Percentiles rank a stretch among this genome's conserved stretches.
These are phyloP conservation scores for Chaetomium sp. DNA, from an alignment of 2,329 filamentous ascomycete species.

Conservation along the genomic window DNA sequence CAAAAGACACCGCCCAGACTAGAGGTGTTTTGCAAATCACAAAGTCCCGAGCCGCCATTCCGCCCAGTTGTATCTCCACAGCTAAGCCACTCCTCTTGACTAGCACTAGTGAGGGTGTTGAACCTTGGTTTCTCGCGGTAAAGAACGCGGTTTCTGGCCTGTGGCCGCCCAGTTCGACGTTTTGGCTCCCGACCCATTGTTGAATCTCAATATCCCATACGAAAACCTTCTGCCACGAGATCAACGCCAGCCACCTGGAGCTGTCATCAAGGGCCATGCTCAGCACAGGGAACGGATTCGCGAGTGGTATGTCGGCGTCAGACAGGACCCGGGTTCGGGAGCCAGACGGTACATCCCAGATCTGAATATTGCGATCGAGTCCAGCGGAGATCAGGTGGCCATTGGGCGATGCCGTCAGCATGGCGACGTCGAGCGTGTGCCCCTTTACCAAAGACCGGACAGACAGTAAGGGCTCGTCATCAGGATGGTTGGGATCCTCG, in stretches of 20 bases:
- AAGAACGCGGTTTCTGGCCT: conserved; percentile 61
- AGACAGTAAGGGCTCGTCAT: conserved; percentile 47
- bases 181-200: conserved; percentile 48
- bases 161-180: conserved; percentile 51
- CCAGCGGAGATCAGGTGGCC: conserved; percentile 64
- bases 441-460: conserved; percentile 55
- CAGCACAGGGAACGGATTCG: conserved; percentile 52
- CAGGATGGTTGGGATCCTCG: conserved; percentile 39
- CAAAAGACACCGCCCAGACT: conserved; percentile 41
- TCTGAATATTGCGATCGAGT: conserved; percentile 60
- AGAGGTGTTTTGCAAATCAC: conserved; percentile 48
- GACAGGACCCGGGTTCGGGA: conserved; percentile 38
- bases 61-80: conserved; percentile 48
- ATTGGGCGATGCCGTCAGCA: conserved; percentile 54
- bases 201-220: conserved; percentile 58
- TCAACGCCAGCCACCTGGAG: conserved; percentile 59
- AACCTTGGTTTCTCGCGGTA: conserved; percentile 33
- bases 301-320: conserved; percentile 29
- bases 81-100: conserved; percentile 60
- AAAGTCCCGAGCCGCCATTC: conserved; percentile 36
- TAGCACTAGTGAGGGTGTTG: conserved; percentile 47
- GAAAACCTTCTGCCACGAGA: conserved; percentile 52
- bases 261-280: conserved; percentile 58
- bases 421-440: conserved; percentile 63
- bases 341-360: conserved; percentile 55